Percentiles rank a stretch among this genome's conserved stretches.
Conservation (phyloP, 1,284 basidiomycete genomes). For the Tylopilus sp. region DNA sequence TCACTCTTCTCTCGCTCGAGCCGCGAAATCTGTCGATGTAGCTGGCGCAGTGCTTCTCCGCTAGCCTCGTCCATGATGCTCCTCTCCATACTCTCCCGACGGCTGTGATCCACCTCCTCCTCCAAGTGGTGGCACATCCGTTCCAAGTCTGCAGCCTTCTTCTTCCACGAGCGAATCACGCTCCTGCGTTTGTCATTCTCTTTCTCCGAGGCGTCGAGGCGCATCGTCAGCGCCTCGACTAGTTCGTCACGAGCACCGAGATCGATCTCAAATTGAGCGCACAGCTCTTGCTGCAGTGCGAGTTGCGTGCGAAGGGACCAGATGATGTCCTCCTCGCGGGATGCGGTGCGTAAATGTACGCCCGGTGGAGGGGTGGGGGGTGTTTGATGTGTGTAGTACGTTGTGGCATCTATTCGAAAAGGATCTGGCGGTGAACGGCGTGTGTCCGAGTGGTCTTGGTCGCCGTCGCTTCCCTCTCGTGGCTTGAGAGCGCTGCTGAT, state of each 20-base stretch:
- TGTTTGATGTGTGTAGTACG: slow-evolving; percentile 70
- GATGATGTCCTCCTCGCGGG: slow-evolving; percentile 65
- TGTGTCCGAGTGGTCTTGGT: slow-evolving; percentile 40
- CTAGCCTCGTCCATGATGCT: slow-evolving; percentile 78
- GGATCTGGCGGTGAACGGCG: slow-evolving; percentile 54
- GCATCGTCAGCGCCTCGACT: slow-evolving; percentile 54
- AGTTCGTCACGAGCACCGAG: slow-evolving; percentile 66
- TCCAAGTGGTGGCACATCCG: slow-evolving; percentile 58
- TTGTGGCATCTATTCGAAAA: slow-evolving; percentile 66
- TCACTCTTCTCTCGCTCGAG: slow-evolving; percentile 24
- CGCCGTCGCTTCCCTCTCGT: slow-evolving; percentile 40
- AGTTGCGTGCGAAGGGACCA: slow-evolving; percentile 69
- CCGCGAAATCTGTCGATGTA: slow-evolving; percentile 44
- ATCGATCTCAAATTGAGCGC: slow-evolving; percentile 70
- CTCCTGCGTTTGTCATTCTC: slow-evolving; percentile 56
- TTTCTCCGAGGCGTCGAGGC: slow-evolving; percentile 51
- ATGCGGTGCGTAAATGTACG: slow-evolving; percentile 54
- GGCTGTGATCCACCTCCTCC: slow-evolving; percentile 64
- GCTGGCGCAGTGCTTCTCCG: slow-evolving; percentile 59
- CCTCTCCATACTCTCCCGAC: slow-evolving; percentile 64
- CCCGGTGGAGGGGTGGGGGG: slow-evolving; percentile 59
- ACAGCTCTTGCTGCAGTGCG: slow-evolving; percentile 63
- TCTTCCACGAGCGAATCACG: slow-evolving; percentile 59
- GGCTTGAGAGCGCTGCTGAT: slow-evolving; percentile 51
- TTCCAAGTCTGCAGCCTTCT: slow-evolving; percentile 69